Evolutionary conservation across 2,329 filamentous ascomycete genomes (phyloP).

Genomic region (Rhynchosporium agropyri): DNA sequence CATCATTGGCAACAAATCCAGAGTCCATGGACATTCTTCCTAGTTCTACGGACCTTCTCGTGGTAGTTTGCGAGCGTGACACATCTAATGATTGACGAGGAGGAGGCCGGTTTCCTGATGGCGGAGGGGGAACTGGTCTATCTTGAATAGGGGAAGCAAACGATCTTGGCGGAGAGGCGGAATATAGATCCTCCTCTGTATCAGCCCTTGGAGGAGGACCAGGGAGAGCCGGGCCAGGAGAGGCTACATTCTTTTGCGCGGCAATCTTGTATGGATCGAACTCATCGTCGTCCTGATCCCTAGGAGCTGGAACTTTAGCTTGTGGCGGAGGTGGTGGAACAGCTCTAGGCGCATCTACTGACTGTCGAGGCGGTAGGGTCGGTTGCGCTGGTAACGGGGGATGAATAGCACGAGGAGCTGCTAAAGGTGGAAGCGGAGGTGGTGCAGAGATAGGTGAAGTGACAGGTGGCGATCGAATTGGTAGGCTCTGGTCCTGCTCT

Average conservation of each 20-base stretch:
- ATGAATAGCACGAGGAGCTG: conserved; percentile 61
- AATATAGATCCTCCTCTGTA: conserved; percentile 42
- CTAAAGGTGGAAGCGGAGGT: conserved; percentile 54
- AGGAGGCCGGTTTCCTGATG: conserved; percentile 39
- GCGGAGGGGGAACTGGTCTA: conserved; percentile 47
- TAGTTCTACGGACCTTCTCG: conserved; percentile 66
- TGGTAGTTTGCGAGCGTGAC: conserved; percentile 51
- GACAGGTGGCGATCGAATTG: conserved; percentile 52
- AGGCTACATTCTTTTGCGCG: conserved; percentile 35
- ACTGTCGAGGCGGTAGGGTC: conserved; percentile 56
- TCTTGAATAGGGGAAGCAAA: conserved; percentile 43
- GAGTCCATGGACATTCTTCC: conserved; percentile 74
- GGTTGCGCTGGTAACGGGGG: conserved; percentile 68
- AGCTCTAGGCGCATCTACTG: conserved; percentile 70
- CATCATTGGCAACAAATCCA: conserved; percentile 83
- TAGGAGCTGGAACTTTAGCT: conserved; percentile 44
- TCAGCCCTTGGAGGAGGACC: conserved; percentile 33
- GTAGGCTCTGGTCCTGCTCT: conserved; percentile 72
- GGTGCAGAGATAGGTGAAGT: conserved; percentile 48
- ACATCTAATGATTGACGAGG: conserved; percentile 68
- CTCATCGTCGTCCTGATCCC: conserved; percentile 68
- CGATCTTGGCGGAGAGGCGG: conserved; percentile 42
- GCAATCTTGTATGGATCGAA: conserved; percentile 69
- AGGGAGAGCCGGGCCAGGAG: conserved; percentile 11
- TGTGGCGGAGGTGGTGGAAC: conserved; percentile 60